Conservation (phyloP, 148 eudicot genomes). For the Euryodendron excelsum region DNA sequence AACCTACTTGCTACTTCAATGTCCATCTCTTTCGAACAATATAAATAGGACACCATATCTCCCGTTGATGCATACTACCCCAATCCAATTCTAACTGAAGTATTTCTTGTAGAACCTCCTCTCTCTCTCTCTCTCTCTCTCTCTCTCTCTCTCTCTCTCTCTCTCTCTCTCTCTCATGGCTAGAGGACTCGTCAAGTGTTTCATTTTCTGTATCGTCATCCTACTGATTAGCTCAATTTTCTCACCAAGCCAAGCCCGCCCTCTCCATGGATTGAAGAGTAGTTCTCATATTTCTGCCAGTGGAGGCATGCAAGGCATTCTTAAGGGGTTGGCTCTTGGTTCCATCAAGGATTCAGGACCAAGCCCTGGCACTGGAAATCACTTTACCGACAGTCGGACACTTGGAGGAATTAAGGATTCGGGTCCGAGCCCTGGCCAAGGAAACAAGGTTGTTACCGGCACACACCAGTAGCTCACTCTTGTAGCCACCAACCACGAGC, state of each 20-base stretch:
- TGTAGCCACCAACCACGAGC: too few species aligned
- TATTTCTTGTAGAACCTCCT: neutral
- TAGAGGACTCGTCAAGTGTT: neutral
- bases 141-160: too few species aligned
- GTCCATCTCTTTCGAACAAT: neutral
- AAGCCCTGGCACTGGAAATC: conserved; percentile 18
- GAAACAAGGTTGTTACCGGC: conserved; percentile 11
- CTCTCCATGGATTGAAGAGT: conserved; percentile 2
- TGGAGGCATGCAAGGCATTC: neutral
- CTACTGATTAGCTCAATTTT: conserved; percentile 1
- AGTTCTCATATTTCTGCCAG: neutral
- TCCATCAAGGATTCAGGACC: conserved; percentile 21
- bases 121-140: neutral
- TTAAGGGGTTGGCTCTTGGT: conserved; percentile 14
- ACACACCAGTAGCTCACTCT: neutral
- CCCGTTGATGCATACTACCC: neutral
- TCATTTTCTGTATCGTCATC: neutral
- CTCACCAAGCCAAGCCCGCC: conserved; percentile 11
- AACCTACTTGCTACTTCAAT: neutral
- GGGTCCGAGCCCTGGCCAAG: conserved; percentile 23
- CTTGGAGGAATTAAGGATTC: conserved; percentile 16
- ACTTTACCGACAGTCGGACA: neutral
- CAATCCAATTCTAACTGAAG: neutral
- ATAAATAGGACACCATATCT: neutral
- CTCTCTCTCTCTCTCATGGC: too few species aligned